Evolutionary conservation across 2,329 filamentous ascomycete genomes (phyloP), one percentile per base, ranked within the genome.

Genomic region (Trichoderma sp.): DNA sequence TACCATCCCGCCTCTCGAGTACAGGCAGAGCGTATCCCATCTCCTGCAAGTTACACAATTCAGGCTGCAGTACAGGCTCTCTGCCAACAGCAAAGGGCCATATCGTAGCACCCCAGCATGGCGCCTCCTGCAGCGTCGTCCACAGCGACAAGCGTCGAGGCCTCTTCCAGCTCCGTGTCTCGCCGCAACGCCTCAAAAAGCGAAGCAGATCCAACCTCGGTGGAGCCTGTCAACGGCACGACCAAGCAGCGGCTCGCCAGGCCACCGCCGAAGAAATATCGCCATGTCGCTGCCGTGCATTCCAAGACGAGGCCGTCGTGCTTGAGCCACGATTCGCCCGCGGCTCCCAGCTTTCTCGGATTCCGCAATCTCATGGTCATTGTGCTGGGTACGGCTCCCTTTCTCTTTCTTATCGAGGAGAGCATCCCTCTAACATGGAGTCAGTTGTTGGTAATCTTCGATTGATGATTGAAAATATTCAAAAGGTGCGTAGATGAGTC

Each of bases 301-400:
- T 89, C 89, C 8, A 78, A 86, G 72, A 80, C 86, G 42, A 87
- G 88, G 68, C 88, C 91, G 8, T 97, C 94, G 27, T 93, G 91
- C 74, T 84, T 98, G 57, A 97, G 93, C 80, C 91, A 94, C 74
- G 95, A 98, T 77, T 87, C 92, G 2, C 80, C 86, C 54, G 82
- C 82, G 12, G 83, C 89, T 2, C 92, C 94, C 25, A 97, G 92
- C 77, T 98, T 97, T 76, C 81, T 97, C 17, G 95, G 95, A 0
- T 98, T 99, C 77, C 86, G 94, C 69, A 99, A 99, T 77, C 86
- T 99, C 70, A 97, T 97, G 92, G 92, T 97, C 45, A 90, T 98
- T 75, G 92, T 97, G 42, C 81, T 97, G 70, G 89, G 92, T 95
- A 85, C 12, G 70, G 85, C 70, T 32, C 27, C 48, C 4, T 50